Base-by-base conservation (phyloP, 257 asterid species). In the Plantago major region DNA sequence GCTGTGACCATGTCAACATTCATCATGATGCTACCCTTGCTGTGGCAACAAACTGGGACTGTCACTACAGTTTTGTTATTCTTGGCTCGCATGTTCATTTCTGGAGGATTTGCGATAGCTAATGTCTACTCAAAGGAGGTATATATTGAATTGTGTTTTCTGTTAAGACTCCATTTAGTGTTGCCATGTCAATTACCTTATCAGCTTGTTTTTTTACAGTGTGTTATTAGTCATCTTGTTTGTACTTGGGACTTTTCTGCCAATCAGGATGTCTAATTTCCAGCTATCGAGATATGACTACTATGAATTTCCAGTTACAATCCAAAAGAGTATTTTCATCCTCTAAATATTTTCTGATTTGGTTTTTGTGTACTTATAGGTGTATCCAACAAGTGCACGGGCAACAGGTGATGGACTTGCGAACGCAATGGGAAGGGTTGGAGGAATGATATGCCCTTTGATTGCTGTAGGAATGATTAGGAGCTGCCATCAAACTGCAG, bases 361-460 rank as follows among this genome's bases (percentile, higher is more conserved):
- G 37, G 3, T 2, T 30, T 30, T 30, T 2, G 5, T n/a, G n/a
- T n/a, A n/a, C 37, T 30, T 6, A 16, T 42, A 73, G 79, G 70
- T 74, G 42, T n/a, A 74, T 65, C 79, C 79, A 22, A 65, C 79
- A 30, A 37, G 63, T 13, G 51, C 62, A 26, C 47, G 79, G 55
- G 64, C 72, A 9, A 69, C 52, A 13, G 79, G 75, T 0, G 52
- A 40, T 10, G 79, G 79, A 48, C 68, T 74, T 47, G 71, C 75
- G 55, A 60, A 40, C 1, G 46, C 69, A 11, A 52, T 69, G 50
- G 75, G 75, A 49, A 60, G 75, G 65, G 50, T 69, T 30, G 79
- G 71, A 11, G 79, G 79, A 17, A 69, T 69, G 79, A 37, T 74
- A 55, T 74, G 79, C 57, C 79, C 79, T 37, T 40, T 62, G 58